Percentiles rank a stretch among this genome's conserved stretches.
Conservation (phyloP, 192 early-diverging fungal genomes). For the Rhizoclosmatium globosum region DNA sequence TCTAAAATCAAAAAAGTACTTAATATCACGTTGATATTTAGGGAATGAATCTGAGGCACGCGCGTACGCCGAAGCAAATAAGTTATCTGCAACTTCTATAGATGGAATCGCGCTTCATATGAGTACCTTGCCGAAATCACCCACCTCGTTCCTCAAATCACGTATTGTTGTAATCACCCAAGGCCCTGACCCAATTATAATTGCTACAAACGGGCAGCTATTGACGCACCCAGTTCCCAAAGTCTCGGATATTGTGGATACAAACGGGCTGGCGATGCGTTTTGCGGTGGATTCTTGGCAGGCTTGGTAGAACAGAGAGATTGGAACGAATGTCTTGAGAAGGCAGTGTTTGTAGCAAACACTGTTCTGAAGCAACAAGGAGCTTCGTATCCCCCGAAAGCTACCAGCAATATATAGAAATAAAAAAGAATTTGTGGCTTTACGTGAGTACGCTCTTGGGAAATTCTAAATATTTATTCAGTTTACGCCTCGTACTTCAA, state of each 20-base stretch:
- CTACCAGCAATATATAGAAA: too few species aligned
- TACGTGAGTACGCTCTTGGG: too few species aligned
- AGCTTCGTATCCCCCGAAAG: slow-evolving; percentile 5
- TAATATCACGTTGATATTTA: not conserved
- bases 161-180: slow-evolving; percentile 88
- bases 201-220: slow-evolving; percentile 49
- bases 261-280: slow-evolving; percentile 91
- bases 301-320: not conserved
- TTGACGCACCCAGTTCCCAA: slow-evolving; percentile 56
- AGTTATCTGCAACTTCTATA: slow-evolving; percentile 68
- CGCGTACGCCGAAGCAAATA: slow-evolving; percentile 70
- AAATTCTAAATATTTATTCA: not conserved
- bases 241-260: slow-evolving; percentile 80
- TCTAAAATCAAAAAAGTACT: too few species aligned
- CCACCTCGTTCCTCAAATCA: slow-evolving; percentile 51
- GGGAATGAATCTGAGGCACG: slow-evolving; percentile 84
- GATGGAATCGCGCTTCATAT: slow-evolving; percentile 77
- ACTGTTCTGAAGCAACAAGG: slow-evolving; percentile 2
- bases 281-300: slow-evolving; percentile 43
- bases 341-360: not conserved
- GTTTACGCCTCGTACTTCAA: slow-evolving; percentile 14
- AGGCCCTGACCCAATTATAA: slow-evolving; percentile 68
- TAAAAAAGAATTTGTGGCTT: slow-evolving; percentile 53
- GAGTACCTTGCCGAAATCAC: slow-evolving; percentile 72
- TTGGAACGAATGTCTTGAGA: not conserved